These are phyloP conservation scores for Centella asiatica DNA, from an alignment of 129 eudicot species.

Conservation along the genomic window DNA sequence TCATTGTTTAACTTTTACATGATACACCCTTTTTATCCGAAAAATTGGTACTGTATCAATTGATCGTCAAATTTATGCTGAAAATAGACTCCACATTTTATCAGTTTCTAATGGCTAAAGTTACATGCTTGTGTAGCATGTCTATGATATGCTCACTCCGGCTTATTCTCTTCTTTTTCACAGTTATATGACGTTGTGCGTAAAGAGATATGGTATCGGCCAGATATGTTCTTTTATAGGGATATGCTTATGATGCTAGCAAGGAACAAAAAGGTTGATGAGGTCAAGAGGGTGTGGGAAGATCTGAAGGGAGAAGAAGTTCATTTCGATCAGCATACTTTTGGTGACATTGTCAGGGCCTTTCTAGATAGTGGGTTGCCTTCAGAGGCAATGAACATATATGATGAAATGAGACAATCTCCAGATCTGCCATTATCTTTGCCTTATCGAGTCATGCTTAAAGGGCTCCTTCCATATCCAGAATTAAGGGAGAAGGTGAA, in stretches of 20 bases:
- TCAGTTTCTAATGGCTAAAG: neutral
- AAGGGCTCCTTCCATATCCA: slow-evolving; percentile 79
- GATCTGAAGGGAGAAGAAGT: slow-evolving; percentile 66
- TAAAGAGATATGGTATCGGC: slow-evolving; percentile 92
- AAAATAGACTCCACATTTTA: no score
- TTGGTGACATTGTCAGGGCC: slow-evolving; percentile 81
- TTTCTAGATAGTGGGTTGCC: slow-evolving; percentile 62
- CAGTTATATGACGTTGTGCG: slow-evolving; percentile 87
- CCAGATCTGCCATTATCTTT: slow-evolving; percentile 81
- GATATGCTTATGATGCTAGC: slow-evolving; percentile 97
- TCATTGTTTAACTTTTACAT: no score
- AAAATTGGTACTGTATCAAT: no score
- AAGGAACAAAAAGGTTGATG: slow-evolving; percentile 67
- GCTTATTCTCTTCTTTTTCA: neutral
- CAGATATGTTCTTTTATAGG: slow-evolving; percentile 95
- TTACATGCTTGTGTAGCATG: neutral
- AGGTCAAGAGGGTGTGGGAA: slow-evolving; percentile 57
- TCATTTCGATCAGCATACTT: slow-evolving; percentile 86
- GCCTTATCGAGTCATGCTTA: slow-evolving; percentile 85
- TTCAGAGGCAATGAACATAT: slow-evolving; percentile 67
- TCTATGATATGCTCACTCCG: neutral
- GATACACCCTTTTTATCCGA: no score
- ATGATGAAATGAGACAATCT: slow-evolving; percentile 79
- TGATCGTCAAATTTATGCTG: no score
- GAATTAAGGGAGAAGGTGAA: slow-evolving; percentile 90